Conservation (phyloP, 169 alveolate species). For the Plasmodium falciparum region DNA sequence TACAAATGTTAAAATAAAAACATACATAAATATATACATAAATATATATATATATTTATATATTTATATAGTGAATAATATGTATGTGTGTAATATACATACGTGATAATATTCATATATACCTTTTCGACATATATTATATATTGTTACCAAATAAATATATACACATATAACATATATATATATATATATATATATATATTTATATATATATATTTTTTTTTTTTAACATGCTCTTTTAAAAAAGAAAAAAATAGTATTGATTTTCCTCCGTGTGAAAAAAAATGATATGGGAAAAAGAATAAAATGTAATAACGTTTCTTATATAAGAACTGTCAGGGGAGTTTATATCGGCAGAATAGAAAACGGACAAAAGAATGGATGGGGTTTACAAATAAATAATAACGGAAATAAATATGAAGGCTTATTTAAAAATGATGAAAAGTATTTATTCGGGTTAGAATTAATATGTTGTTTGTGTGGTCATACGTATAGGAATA, state of each 20-base stretch:
- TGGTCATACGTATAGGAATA: constrained; percentile 70
- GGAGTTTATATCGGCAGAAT: constrained; percentile 59
- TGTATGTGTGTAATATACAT: too few species aligned
- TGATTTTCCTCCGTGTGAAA: not conserved
- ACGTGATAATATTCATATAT: too few species aligned
- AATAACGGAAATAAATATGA: constrained; percentile 82
- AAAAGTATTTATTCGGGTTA: constrained; percentile 79
- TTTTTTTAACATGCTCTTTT: constrained; percentile 20
- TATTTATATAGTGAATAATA: too few species aligned
- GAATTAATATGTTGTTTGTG: constrained; percentile 73
- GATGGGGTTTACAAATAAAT: constrained; percentile 82
- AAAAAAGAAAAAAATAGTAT: constrained; percentile 9
- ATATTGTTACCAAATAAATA: too few species aligned
- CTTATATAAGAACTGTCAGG: constrained; percentile 40
- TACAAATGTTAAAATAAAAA: too few species aligned
- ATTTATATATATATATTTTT: too few species aligned
- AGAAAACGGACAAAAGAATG: constrained; percentile 75
- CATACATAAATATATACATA: too few species aligned
- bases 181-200: constrained; percentile 1
- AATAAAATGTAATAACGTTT: constrained; percentile 33
- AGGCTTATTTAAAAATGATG: constrained; percentile 79
- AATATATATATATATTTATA: too few species aligned
- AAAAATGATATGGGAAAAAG: constrained; percentile 77
- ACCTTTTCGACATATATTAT: too few species aligned
- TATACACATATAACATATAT: not conserved